Conservation (phyloP, 148 eudicot genomes). For the Chenopodium formosanum region DNA sequence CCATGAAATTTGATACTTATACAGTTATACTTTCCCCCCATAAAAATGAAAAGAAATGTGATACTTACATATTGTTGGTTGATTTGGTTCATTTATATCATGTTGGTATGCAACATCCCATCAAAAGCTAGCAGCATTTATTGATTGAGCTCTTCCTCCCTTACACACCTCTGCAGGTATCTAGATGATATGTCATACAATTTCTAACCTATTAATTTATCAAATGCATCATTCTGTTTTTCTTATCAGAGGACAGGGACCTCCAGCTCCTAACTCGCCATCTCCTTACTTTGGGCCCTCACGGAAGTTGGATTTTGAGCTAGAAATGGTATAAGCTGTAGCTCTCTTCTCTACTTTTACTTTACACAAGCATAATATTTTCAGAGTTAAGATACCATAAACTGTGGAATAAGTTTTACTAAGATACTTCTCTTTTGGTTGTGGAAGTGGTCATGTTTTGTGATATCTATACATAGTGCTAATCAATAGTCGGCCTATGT, state of each 20-base stretch:
- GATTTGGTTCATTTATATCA: not conserved
- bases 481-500: conserved; percentile 9
- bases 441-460: not conserved
- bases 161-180: not conserved
- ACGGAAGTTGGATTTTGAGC: conserved; percentile 84
- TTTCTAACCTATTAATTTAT: conserved; percentile 1
- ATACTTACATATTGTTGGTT: not conserved
- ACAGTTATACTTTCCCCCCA: not conserved
- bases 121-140: not conserved
- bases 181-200: not conserved
- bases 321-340: conserved; percentile 71
- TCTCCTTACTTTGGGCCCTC: conserved; percentile 94
- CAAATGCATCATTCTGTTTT: conserved; percentile 18
- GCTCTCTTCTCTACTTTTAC: too few relatives aligned
- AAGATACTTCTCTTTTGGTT: not conserved
- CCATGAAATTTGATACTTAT: not conserved
- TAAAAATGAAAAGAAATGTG: not conserved
- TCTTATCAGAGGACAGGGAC: conserved; percentile 79
- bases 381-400: not conserved
- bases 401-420: not conserved
- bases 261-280: conserved; percentile 54
- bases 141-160: not conserved
- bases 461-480: not conserved
- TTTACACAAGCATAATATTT: not conserved
- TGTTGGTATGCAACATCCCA: not conserved